Evolutionary conservation across 2,329 filamentous ascomycete species (phyloP).

Genomic region (Periglandula ipomoeae): DNA sequence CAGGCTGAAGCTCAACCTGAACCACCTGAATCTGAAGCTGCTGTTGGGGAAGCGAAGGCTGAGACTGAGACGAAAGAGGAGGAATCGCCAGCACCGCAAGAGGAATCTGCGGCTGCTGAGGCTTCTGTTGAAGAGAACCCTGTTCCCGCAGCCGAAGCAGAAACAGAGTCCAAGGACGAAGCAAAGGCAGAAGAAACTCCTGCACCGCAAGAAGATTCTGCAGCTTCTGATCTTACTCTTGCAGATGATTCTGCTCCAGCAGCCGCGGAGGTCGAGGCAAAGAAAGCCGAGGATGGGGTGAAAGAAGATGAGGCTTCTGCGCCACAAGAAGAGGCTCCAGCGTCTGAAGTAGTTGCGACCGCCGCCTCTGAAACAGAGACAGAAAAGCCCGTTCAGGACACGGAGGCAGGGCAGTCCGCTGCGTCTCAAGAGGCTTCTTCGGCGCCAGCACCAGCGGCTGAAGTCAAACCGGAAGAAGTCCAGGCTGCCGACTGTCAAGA

Average conservation of each 20-base stretch:
- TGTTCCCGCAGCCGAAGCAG: not conserved
- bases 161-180: not conserved
- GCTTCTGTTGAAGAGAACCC: not conserved
- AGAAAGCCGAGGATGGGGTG: constrained; percentile 1
- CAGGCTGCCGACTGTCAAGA: not conserved
- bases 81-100: not conserved
- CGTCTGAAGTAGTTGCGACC: not conserved
- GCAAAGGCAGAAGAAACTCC: not conserved
- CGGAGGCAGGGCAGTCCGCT: not conserved
- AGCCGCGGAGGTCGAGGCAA: constrained; percentile 9
- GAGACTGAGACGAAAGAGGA: constrained; percentile 1
- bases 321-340: not conserved
- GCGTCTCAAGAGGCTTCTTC: not conserved
- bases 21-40: constrained; percentile 6
- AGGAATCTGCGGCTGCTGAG: not conserved
- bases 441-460: not conserved
- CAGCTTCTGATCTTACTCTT: not conserved
- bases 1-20: constrained; percentile 3
- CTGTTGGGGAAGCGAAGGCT: constrained; percentile 3
- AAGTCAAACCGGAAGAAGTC: not conserved
- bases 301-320: not conserved
- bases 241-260: not conserved
- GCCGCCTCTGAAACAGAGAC: not conserved
- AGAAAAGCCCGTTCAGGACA: not conserved
- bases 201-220: not conserved